Percentiles rank a stretch among this genome's conserved stretches.
These are phyloP conservation scores for Acacia melanoxylon DNA, from an alignment of 306 rosid species.

Conservation along the genomic window DNA sequence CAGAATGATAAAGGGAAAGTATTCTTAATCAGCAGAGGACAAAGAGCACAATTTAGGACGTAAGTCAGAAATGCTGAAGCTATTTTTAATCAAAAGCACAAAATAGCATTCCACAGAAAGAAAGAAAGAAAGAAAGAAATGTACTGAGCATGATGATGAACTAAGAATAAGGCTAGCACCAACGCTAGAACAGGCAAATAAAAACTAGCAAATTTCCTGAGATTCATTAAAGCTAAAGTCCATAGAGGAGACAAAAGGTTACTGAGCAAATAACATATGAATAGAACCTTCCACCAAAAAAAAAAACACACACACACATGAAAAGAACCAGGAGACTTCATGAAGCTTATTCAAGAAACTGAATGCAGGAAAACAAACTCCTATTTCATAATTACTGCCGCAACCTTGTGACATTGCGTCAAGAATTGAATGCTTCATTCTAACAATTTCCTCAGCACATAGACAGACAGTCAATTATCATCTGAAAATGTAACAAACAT, in stretches of 20 bases:
- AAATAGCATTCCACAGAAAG: not conserved
- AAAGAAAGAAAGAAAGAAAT: not conserved
- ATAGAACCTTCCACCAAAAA: not conserved
- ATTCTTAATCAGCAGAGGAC: not conserved
- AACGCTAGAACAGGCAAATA: not conserved
- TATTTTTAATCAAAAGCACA: conserved; percentile 23
- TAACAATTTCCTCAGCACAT: conserved; percentile 33
- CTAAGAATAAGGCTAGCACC: not conserved
- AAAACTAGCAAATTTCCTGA: not conserved
- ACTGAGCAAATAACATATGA: not conserved
- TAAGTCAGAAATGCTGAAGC: conserved; percentile 18
- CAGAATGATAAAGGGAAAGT: not conserved
- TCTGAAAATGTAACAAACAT: not conserved
- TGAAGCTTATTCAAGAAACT: not conserved
- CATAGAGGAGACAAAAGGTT: not conserved
- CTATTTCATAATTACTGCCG: not conserved
- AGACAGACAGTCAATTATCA: conserved; percentile 12
- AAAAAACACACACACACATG: not conserved
- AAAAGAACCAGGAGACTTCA: not conserved
- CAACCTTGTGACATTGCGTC: not conserved
- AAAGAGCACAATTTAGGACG: not conserved
- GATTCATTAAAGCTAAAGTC: not conserved
- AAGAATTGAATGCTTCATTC: not conserved
- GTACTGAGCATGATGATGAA: not conserved
- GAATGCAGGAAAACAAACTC: not conserved